Conservation (phyloP, 345 rosid species). For the Stellera chamaejasme region DNA sequence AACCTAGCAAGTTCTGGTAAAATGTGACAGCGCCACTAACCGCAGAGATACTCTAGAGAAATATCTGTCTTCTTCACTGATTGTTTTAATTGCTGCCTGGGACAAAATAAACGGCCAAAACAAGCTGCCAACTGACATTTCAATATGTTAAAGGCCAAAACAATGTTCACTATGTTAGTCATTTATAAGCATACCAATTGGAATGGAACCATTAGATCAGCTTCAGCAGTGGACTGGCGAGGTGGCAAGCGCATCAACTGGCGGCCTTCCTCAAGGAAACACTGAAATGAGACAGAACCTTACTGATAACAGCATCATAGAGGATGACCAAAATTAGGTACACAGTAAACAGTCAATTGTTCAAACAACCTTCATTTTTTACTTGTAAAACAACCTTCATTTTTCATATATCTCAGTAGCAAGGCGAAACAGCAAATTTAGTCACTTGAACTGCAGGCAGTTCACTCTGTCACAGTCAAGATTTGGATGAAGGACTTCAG, state of each 20-base stretch:
- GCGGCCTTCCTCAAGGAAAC: conserved; percentile 95
- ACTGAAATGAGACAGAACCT: conserved; percentile 34
- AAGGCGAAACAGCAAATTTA: background rate
- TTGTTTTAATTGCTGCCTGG: conserved; percentile 92
- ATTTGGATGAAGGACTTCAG: background rate
- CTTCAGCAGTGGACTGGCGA: conserved; percentile 92
- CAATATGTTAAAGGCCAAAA: background rate
- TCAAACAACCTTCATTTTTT: background rate
- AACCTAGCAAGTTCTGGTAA: background rate
- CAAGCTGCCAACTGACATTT: conserved; percentile 3
- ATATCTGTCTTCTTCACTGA: conserved; percentile 86
- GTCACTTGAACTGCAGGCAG: background rate
- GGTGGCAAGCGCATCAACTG: conserved; percentile 95
- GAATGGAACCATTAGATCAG: conserved; percentile 96
- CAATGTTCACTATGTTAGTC: background rate
- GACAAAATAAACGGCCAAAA: conserved; percentile 13
- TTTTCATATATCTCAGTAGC: background rate
- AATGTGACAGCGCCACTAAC: conserved; percentile 27
- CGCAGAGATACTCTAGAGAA: conserved; percentile 76
- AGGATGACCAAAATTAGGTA: conserved; percentile 1
- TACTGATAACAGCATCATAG: conserved; percentile 10
- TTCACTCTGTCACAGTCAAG: background rate
- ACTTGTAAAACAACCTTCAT: background rate
- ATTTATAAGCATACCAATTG: conserved; percentile 62
- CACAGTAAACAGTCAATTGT: background rate